Evolutionary conservation across 2,329 filamentous ascomycete genomes (phyloP), one percentile per base, ranked within the genome.

Genomic region (Raffaelea albimanens): DNA sequence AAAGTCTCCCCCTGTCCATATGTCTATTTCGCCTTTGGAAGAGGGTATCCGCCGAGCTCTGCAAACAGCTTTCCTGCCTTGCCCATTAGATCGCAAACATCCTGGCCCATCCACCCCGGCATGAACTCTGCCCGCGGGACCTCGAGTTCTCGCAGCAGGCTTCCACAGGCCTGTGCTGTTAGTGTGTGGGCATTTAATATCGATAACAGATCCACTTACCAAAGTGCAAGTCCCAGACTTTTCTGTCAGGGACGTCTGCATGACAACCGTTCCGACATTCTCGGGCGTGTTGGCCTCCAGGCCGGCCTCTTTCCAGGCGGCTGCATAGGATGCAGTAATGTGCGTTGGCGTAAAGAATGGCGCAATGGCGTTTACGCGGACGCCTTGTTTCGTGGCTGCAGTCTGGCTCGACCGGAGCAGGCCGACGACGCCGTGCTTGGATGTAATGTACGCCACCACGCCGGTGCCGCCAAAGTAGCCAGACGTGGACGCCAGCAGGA

Each of bases 341-440:
- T 64, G 57, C 7, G 68, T 70, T 0, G 66, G 66, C 2, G 68
- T 72, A 42, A 69, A 60, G 51, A 68, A 71, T 2, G 69, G 68
- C 2, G 66, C 67, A 9, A 71, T 56, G 1, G 61, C 66, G 52
- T 70, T 71, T 18, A 70, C 56, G 9, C 66, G 55, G 8, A 71
- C 59, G 25, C 57, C 53, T 3, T 61, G 46, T 39, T 61, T 45
- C 1, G 56, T 52, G 9, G 67, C 65, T 13, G 43, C 21, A 8
- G 43, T 5, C 8, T 40, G 43, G 31, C 31, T 19, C 10, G 50
- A 44, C 10, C 50, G 43, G 40, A 52, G 49, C 50, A 57, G 23
- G 5, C 53, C 51, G 5, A 56, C 48, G 10, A 56, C 51, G 29
- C 49, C 56, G 39, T 53, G 49, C 46, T 57, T 57, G 25, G 49